A percentile compares a stretch with the other conserved stretches of the same genome.
Conservation (phyloP, 2,329 filamentous ascomycete genomes). For the Paracorniculantispora psalliotae region DNA sequence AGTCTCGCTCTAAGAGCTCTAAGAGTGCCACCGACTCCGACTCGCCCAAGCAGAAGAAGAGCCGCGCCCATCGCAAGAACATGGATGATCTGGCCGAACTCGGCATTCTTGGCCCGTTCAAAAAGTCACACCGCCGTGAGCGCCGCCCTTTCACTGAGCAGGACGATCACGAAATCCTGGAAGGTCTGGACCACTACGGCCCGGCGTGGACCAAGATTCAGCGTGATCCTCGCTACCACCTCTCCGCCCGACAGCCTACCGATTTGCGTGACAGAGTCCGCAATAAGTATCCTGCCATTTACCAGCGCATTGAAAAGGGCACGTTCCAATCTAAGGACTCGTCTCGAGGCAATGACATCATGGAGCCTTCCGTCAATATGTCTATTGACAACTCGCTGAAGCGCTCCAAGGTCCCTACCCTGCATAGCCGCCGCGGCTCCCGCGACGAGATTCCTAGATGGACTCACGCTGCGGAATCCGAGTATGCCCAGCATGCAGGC, state of each 20-base stretch:
- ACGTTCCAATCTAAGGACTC: slow-evolving; percentile 42
- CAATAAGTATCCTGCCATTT: slow-evolving; percentile 59
- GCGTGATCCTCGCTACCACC: slow-evolving; percentile 51
- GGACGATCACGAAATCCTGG: slow-evolving; percentile 58
- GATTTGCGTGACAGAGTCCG: slow-evolving; percentile 59
- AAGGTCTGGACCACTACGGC: slow-evolving; percentile 55
- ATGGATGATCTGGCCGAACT: slow-evolving; percentile 51
- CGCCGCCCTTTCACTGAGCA: slow-evolving; percentile 57
- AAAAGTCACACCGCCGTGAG: slow-evolving; percentile 55
- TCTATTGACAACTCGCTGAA: slow-evolving; percentile 43
- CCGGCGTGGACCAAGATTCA: slow-evolving; percentile 63
- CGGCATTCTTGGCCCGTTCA: slow-evolving; percentile 59
- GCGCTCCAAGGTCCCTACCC: slow-evolving; percentile 31
- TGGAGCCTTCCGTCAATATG: slow-evolving; percentile 49
- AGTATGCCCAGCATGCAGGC: slow-evolving; percentile 23
- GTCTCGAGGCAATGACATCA: slow-evolving; percentile 34
- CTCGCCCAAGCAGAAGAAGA: slow-evolving; percentile 43
- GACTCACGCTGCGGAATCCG: slow-evolving; percentile 32
- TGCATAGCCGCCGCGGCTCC: slow-evolving; percentile 36
- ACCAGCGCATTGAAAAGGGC: slow-evolving; percentile 52
- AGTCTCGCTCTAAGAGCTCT: slow-evolving; percentile 24
- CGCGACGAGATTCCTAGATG: slow-evolving; percentile 45
- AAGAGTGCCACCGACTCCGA: slow-evolving; percentile 27
- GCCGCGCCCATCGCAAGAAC: slow-evolving; percentile 50
- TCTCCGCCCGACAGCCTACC: slow-evolving; percentile 56